Percentiles rank a stretch among this genome's conserved stretches.
Conservation (phyloP, 352 stramenopile genomes). For the Pythium plurisporium region DNA sequence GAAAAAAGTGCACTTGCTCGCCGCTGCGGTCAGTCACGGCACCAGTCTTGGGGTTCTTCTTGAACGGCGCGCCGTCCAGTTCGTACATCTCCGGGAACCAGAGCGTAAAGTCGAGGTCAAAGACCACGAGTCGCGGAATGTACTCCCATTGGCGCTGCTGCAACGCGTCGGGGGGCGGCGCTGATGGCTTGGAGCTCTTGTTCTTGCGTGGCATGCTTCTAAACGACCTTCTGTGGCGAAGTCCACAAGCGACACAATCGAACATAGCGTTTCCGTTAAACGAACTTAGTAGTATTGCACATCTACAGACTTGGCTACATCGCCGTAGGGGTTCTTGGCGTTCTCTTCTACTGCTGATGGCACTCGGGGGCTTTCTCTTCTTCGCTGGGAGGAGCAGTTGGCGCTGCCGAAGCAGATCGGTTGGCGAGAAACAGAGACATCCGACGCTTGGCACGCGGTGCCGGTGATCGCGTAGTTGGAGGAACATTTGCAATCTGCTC, state of each 20-base stretch:
- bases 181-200: neutral
- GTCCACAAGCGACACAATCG: no score
- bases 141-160: slow-evolving; percentile 35
- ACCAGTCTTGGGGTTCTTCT: slow-evolving; percentile 49
- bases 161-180: neutral
- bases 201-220: slow-evolving; percentile 21
- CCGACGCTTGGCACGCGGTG: slow-evolving; percentile 14
- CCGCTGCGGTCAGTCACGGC: slow-evolving; percentile 62
- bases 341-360: slow-evolving; percentile 48
- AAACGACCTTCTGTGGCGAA: no score
- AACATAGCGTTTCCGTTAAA: no score
- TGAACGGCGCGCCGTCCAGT: slow-evolving; percentile 75
- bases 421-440: slow-evolving; percentile 40
- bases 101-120: slow-evolving; percentile 74
- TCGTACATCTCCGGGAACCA: slow-evolving; percentile 87
- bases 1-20: slow-evolving; percentile 79
- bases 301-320: slow-evolving; percentile 8
- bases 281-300: slow-evolving; percentile 14
- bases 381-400: neutral
- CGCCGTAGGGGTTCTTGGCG: no score
- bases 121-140: slow-evolving; percentile 64
- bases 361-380: slow-evolving; percentile 37
- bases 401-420: neutral
- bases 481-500: neutral
- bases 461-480: neutral